phyloP scores from a whole-genome alignment of 2,329 filamentous ascomycete species.

The Paecilomyces variotii region DNA sequence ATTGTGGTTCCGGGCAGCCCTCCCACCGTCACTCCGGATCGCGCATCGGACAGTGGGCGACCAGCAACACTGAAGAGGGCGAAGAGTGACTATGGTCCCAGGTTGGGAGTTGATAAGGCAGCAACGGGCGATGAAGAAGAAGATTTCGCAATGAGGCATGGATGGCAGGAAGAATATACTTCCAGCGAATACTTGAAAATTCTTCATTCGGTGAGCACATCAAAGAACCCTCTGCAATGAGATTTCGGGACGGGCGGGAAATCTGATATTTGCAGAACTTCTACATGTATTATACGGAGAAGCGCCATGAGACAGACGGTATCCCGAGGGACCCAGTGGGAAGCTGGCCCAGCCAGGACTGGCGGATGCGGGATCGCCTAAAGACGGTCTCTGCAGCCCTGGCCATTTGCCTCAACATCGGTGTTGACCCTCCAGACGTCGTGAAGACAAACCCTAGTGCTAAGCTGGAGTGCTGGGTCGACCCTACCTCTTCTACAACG shows the following conservation, averaged over 20 bases:
- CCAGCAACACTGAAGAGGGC: constrained; percentile 38
- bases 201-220: constrained; percentile 61
- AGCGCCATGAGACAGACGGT: constrained; percentile 89
- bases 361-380: constrained; percentile 91
- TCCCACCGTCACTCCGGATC: constrained; percentile 19
- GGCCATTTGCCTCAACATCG: constrained; percentile 91
- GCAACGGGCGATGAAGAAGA: constrained; percentile 39
- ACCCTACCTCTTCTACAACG: constrained; percentile 71
- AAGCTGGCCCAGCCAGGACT: constrained; percentile 66
- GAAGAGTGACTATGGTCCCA: constrained; percentile 46
- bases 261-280: constrained; percentile 60
- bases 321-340: constrained; percentile 59
- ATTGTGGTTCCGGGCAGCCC: constrained; percentile 13
- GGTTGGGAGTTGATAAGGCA: constrained; percentile 22
- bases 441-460: constrained; percentile 91
- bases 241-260: constrained; percentile 4
- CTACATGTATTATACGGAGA: constrained; percentile 99
- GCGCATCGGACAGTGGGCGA: constrained; percentile 22
- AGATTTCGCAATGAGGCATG: constrained; percentile 62
- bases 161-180: constrained; percentile 87
- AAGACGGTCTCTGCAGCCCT: constrained; percentile 96
- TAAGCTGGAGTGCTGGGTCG: constrained; percentile 93
- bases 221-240: constrained; percentile 1
- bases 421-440: constrained; percentile 93
- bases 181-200: constrained; percentile 82